Base-by-base conservation (phyloP, 1,284 basidiomycete species). In the Chalciporus piperatoides region DNA sequence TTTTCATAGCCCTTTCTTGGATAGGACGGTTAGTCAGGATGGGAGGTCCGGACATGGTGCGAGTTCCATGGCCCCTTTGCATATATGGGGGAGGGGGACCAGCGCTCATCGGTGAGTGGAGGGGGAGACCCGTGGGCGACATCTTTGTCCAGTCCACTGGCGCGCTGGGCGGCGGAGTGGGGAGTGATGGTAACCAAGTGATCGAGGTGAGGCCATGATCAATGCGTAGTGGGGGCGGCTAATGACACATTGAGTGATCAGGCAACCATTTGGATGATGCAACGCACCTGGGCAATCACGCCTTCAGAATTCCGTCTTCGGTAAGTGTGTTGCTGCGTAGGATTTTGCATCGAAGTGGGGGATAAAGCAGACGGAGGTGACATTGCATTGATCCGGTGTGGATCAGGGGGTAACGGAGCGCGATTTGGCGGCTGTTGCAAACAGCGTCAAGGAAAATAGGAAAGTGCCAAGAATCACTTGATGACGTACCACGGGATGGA, bases 161-260 rank as follows among this genome's bases (percentile, higher is more conserved):
- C 28, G 49, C 55, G 17, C 52, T 64, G 15, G 44, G 49, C 3
- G 61, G 53, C n/a, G 66, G 59, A 39, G 64, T 60, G 33, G 62
- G 60, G 23, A 63, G 53, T 32, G 52, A 49, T 4, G 52, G 35
- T 37, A 28, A 24, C 52, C 51, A 59, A 33, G 60, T 58, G 6
- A 56, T 59, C 4, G 57, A 41, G 23, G 46, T 39, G 14, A 49
- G 45, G 23, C 50, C 36, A 19, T 53, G 30, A 43, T 36, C 45
- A 8, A 35, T 17, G 33, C 15, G 33, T 15, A 35, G 33, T 9
- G 9, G 6, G 56, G 37, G 32, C 44, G 41, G 39, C 63, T 64
- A 43, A 37, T 25, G 39, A 39, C 12, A 41, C 14, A 40, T 38
- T 55, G 33, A 54, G 44, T 5, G 19, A 17, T 17, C 28, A 41